phyloP scores from a whole-genome alignment of 768 basidiomycete genomes.

The Suillus subluteus region DNA sequence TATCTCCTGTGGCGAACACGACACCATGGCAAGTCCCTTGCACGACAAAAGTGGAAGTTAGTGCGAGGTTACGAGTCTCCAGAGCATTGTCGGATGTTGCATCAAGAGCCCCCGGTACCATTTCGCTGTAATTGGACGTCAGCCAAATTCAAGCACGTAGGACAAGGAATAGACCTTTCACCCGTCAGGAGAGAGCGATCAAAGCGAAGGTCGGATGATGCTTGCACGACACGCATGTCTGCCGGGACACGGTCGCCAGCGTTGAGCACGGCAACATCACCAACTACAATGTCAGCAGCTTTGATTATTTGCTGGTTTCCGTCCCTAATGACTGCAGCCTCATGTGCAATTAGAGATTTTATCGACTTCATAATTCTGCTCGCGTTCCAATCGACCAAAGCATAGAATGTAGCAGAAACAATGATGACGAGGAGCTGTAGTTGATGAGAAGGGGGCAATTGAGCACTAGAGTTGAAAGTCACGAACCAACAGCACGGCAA shows the following conservation, averaged over 20 bases:
- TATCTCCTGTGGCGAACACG: conserved; percentile 53
- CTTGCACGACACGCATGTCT: conserved; percentile 63
- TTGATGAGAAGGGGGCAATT: conserved; percentile 48
- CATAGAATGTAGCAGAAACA: conserved; percentile 44
- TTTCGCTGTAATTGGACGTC: conserved; percentile 19
- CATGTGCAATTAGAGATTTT: conserved; percentile 39
- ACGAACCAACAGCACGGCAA: conserved; percentile 24
- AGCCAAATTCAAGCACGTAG: conserved; percentile 21
- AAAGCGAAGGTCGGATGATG: conserved; percentile 60
- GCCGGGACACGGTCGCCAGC: conserved; percentile 75
- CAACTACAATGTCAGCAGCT: conserved; percentile 66
- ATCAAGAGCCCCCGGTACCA: conserved; percentile 42
- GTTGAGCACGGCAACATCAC: conserved; percentile 64
- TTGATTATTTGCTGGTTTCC: conserved; percentile 47
- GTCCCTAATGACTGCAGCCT: conserved; percentile 52
- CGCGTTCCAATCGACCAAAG: conserved; percentile 28
- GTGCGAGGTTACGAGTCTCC: conserved; percentile 60
- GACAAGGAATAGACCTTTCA: conserved; percentile 48
- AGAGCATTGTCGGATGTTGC: conserved; percentile 43
- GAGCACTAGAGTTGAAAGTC: not conserved
- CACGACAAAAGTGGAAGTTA: conserved; percentile 30
- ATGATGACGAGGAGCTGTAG: conserved; percentile 60
- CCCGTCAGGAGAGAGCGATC: conserved; percentile 71
- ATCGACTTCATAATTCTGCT: conserved; percentile 48
- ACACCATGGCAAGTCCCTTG: conserved; percentile 55